Base-by-base conservation (phyloP, 108 stramenopile species). In the Pseudonitzschia pungens region DNA sequence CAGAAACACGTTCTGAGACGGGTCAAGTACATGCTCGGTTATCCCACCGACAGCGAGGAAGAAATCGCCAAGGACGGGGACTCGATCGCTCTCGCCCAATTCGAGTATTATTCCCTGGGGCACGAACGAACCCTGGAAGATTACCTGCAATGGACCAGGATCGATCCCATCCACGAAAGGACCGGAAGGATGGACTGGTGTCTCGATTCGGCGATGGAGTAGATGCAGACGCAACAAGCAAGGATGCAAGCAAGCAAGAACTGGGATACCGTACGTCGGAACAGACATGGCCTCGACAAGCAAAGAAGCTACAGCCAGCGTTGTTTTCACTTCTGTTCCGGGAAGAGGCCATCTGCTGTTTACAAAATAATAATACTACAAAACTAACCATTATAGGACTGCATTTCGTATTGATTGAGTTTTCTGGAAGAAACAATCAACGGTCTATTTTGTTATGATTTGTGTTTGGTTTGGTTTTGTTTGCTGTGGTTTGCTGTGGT, bases 11-110 rank as follows among this genome's bases (percentile, higher is more conserved):
- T 86, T 11, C 53, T 90, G 24, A 70, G 86, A 66, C 85, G 91
- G 16, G 73, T 92, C 54, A 92, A 92, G 69, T 71, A 88, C 51
- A 79, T 89, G 79, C 78, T 89, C 24, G 91, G 89, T n/a, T 92
- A 92, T 48, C 68, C 83, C 28, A 84, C 80, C 12, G 76, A 81
- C 6, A 69, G 80, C 0, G 28, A 10, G 18, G 85, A 83, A 20
- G 15, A 57, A 6, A 68, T 91, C 14, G 65, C 78, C 16, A 40
- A 67, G 15, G 65, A 72, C 14, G 86, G 81, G 1, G 70, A 77
- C 50, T 41, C 21, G 0, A 53, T 84, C 50, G 72, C 87, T 1
- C 70, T 91, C 15, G 66, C 68, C 4, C 80, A 84, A 65, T 77
- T 82, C 53, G 77, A 87, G 24, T 68, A 83, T 75, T 91, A 88